phyloP scores from a whole-genome alignment of 495 filamentous ascomycete genomes.

The Hyphodiscus hymeniophilus region DNA sequence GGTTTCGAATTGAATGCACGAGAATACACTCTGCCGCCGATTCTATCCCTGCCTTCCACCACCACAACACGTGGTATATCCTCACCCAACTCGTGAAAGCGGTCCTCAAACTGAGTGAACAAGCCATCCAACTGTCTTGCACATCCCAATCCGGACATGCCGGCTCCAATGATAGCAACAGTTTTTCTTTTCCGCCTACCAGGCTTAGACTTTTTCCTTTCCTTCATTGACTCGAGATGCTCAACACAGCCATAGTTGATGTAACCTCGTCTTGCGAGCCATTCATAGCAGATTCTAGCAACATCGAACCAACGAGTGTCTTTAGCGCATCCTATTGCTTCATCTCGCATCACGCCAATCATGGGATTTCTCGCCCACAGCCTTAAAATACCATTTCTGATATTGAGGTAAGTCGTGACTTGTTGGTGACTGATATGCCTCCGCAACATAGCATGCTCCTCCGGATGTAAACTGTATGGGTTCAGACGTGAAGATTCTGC shows the following conservation, averaged over 20 bases:
- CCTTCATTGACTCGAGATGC: slow-evolving; percentile 38
- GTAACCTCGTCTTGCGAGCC: slow-evolving; percentile 83
- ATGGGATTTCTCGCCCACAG: slow-evolving; percentile 88
- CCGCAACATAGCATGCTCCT: slow-evolving; percentile 73
- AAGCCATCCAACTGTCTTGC: slow-evolving; percentile 84
- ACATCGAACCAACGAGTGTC: slow-evolving; percentile 86
- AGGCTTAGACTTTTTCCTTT: slow-evolving; percentile 19
- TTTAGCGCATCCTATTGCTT: slow-evolving; percentile 87
- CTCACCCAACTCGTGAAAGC: slow-evolving; percentile 52
- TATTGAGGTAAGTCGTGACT: slow-evolving; percentile 94
- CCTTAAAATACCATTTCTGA: slow-evolving; percentile 88
- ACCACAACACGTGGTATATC: slow-evolving; percentile 67
- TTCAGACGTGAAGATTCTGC: slow-evolving; percentile 85
- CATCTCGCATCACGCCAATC: slow-evolving; percentile 75
- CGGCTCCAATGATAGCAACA: slow-evolving; percentile 86
- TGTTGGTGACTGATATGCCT: slow-evolving; percentile 79
- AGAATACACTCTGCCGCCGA: slow-evolving; percentile 95
- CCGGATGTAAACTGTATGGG: slow-evolving; percentile 79
- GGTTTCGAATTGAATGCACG: slow-evolving; percentile 55
- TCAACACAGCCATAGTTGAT: slow-evolving; percentile 90
- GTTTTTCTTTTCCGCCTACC: slow-evolving; percentile 47
- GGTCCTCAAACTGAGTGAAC: slow-evolving; percentile 65
- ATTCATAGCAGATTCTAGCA: slow-evolving; percentile 83
- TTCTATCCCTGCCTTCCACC: slow-evolving; percentile 75
- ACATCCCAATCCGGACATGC: slow-evolving; percentile 86